A percentile compares a stretch with the other conserved stretches of the same genome.
These are phyloP conservation scores for Dichotomocladium elegans DNA, from an alignment of 371 early-diverging fungal genomes.

Conservation along the genomic window DNA sequence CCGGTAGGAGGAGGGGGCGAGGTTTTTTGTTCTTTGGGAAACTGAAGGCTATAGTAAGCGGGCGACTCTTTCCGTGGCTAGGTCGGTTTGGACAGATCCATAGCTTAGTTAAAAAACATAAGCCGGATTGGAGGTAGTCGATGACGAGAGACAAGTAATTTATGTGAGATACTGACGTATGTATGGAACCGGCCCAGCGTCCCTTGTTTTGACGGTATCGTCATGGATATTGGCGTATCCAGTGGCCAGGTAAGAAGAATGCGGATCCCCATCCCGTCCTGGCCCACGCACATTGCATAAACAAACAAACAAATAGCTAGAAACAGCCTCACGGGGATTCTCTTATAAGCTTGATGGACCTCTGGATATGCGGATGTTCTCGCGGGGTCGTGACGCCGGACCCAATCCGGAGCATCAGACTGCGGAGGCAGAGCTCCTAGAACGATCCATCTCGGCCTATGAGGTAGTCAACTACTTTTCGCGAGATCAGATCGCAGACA, in stretches of 20 bases:
- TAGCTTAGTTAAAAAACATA: slow-evolving; percentile 7
- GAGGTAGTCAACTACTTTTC: slow-evolving; percentile 52
- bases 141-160: neutral
- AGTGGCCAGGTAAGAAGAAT: slow-evolving; percentile 43
- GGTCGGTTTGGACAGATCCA: slow-evolving; percentile 57
- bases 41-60: slow-evolving; percentile 15
- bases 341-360: slow-evolving; percentile 66
- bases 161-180: neutral
- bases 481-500: slow-evolving; percentile 55
- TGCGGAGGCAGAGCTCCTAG: slow-evolving; percentile 21
- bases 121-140: slow-evolving; percentile 14
- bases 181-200: too few species aligned
- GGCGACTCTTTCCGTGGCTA: slow-evolving; percentile 43
- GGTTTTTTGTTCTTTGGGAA: too few species aligned
- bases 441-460: slow-evolving; percentile 48
- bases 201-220: slow-evolving; percentile 62
- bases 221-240: slow-evolving; percentile 75
- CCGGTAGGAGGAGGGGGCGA: slow-evolving; percentile 24
- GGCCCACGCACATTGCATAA: neutral
- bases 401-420: neutral
- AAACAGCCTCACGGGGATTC: slow-evolving; percentile 64
- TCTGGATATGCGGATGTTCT: slow-evolving; percentile 66
- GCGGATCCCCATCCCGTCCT: neutral
- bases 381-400: slow-evolving; percentile 28
- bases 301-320: slow-evolving; percentile 33